Evolutionary conservation across 495 filamentous ascomycete genomes (phyloP), one percentile per base, ranked within the genome.

Genomic region (Collariella sp.): DNA sequence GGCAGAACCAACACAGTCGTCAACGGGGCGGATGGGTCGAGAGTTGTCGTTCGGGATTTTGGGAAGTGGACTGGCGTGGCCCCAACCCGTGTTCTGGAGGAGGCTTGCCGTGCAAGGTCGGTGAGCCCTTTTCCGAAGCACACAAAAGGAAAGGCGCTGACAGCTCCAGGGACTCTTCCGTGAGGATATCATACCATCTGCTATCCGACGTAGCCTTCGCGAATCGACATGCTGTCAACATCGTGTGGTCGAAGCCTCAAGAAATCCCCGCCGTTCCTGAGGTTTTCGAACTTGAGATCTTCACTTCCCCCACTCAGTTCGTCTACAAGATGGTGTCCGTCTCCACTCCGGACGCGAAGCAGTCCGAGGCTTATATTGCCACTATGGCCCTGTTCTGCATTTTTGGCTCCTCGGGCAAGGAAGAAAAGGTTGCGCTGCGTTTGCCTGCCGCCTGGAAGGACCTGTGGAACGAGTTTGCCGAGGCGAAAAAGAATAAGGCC

Each of bases 351-450:
- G 85, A 85, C 41, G 42, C 74, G 1, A 81, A 82, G 56, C 93
- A 98, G 64, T 90, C 91, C 9, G 90, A 96, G 66, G 81, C 81
- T 9, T 96, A 83, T 60, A 80, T 95, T 40, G 87, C 88, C 5
- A 95, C 91, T 2, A 74, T 82, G 20, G 89, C 83, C 16, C 70
- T 97, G 13, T 94, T 93, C 65, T 73, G 86, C 20, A 69, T 97
- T 1, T 96, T 90, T 57, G 78, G 82, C 5, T 75, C 79, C 18
- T 89, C 79, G 22, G 77, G 79, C 3, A 91, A 86, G 62, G 93
- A 96, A 60, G 89, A 94, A 56, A 96, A 93, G 62, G 79, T 84
- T 9, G 86, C 86, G 59, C 60, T 95, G 51, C 79, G 87, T 19
- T 71, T 98, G 19, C 89, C 90, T 18, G 68, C 81, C 0, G 73